phyloP scores from a whole-genome alignment of 2,329 filamentous ascomycete genomes.

The Alternaria sp. region DNA sequence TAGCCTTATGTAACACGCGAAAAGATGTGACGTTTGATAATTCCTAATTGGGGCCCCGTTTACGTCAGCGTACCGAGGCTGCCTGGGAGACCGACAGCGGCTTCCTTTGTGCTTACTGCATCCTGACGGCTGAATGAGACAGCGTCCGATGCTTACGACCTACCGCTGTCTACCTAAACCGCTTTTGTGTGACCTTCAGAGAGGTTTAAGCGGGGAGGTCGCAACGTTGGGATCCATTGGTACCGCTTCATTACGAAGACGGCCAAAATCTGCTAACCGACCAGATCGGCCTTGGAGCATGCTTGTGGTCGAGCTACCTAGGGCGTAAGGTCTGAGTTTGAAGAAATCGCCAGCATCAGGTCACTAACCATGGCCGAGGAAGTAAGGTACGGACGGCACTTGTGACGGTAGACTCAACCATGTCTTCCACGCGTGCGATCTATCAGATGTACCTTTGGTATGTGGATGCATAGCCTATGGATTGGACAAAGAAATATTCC shows the following conservation, averaged over 20 bases:
- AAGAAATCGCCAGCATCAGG: neutral
- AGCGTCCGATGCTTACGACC: neutral
- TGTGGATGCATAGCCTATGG: neutral
- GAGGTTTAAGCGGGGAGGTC: neutral
- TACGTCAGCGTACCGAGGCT: neutral
- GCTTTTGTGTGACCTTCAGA: neutral
- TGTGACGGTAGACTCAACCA: too few species aligned
- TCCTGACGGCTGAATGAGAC: neutral
- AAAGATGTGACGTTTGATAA: neutral
- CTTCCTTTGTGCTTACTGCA: neutral
- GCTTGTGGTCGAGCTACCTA: neutral
- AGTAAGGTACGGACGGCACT: neutral
- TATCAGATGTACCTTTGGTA: neutral
- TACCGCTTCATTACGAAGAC: neutral
- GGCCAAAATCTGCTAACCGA: neutral
- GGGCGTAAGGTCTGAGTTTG: neutral
- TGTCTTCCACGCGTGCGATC: rapidly evolving
- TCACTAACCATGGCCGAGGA: neutral
- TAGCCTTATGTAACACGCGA: neutral
- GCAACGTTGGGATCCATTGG: neutral
- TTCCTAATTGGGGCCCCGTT: neutral
- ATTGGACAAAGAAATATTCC: neutral
- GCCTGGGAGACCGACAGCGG: constrained; percentile 1
- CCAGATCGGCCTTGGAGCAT: neutral
- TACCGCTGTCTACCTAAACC: neutral